Evolutionary conservation across 257 asterid genomes (phyloP), one percentile per base, ranked within the genome.

Genomic region (Gentiana macrophylla): DNA sequence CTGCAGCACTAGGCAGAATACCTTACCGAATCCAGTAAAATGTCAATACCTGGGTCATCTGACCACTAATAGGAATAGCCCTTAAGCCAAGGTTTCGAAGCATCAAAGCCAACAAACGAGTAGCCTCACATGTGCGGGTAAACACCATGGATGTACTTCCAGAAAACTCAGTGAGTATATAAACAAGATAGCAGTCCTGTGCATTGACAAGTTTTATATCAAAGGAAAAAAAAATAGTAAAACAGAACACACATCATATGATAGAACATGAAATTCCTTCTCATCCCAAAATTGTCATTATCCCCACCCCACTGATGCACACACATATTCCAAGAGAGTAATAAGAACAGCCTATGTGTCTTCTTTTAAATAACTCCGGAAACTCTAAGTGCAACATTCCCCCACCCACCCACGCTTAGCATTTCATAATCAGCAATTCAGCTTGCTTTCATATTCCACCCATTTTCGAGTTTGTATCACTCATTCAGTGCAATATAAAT

Each of bases 51-150:
- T n/a, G n/a, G n/a, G 70, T 81, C 98, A 92, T 84, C 51, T 92
- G 98, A 59, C 98, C 97, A 71, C 88, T 92, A 59, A 92, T 92
- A 38, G 97, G 95, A 61, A 92, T 85, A 51, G 97, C 93, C 53
- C 80, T 73, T 47, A 87, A 70, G 50, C 94, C 95, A 67, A 85
- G 95, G 64, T 81, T 83, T 50, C 94, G 82, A 56, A 85, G 97
- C 69, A 85, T 67, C 64, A 74, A 57, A 6, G 97, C 89, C 75
- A 87, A 69, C 50, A 84, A 80, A 5, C 74, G 71, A 52, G 97
- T 86, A 15, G 94, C 83, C 36, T 84, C 94, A 69, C 97, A 86
- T 32, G 96, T 90, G 13, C 96, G 84, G 33, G 94, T 86, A 77
- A 90, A 90, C 66, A 90, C 96, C 96, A 90, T 90, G 36, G 95